Base-by-base conservation (phyloP, 179 eudicot species). In the Actinidia arguta region DNA sequence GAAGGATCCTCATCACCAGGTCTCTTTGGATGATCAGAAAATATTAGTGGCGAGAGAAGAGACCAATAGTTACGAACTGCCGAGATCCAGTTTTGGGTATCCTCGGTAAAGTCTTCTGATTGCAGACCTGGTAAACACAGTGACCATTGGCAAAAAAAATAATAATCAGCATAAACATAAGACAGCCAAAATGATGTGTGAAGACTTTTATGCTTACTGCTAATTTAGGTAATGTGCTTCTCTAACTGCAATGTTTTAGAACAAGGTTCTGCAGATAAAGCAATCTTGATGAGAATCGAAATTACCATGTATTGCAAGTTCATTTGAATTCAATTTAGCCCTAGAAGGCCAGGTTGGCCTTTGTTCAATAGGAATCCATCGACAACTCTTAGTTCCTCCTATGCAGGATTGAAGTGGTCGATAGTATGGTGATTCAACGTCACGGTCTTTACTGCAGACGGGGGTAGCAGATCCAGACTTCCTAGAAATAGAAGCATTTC, bases 1-100 rank as follows among this genome's bases (percentile, higher is more conserved):
- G 98, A 92, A 78, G 99, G 99, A 86, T 97, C 99, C 85, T 97
- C 99, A 76, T 92, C 97, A 47, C 99, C 99, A 5, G 99, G 99
- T 88, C 99, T 89, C 87, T 97, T 97, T 55, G 99, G 99, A 88
- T 97, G 99, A 88, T 97, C 99, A 4, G 99, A 97, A 84, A 95
- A 97, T 68, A 97, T 95, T 27, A 95, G 46, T 36, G 99, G 99
- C 39, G 99, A 97, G 52, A 97, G 96, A 76, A 97, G 96, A 72
- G 98, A 92, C 99, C 99, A 97, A 85, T 93, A 97, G 84, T 97
- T 87, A 61, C 88, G 89, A 78, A 94, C 90, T 27, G 93, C 93
- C 18, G 92, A 85, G 58, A 85, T 91, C 97, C 98, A 95, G 85
- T 87, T 87, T 22, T 87, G 76, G 66, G 89, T 64, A 81, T 95